A percentile compares a stretch with the other conserved stretches of the same genome.
Evolutionary conservation across 768 basidiomycete genomes (phyloP).

Genomic region (Hericium rajendrae): DNA sequence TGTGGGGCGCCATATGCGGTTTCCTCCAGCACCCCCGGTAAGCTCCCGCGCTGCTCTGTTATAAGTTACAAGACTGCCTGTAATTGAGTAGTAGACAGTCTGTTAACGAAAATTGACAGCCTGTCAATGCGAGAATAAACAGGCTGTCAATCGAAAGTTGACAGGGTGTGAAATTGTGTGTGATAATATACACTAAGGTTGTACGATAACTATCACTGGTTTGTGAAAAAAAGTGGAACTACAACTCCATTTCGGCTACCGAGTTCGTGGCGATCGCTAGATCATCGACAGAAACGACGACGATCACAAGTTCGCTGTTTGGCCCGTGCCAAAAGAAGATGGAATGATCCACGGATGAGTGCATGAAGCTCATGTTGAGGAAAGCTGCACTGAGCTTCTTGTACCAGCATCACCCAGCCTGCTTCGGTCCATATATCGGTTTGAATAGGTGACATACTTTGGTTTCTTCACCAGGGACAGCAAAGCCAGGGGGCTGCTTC

Average conservation of each 20-base stretch:
- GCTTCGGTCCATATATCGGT: constrained; percentile 16
- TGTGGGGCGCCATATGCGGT: too few species aligned
- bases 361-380: background rate
- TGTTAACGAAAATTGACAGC: too few species aligned
- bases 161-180: too few species aligned
- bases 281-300: constrained; percentile 17
- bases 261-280: constrained; percentile 20
- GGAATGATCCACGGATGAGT: background rate
- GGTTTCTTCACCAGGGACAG: background rate
- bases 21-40: too few species aligned
- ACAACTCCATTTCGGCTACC: background rate
- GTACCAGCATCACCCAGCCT: background rate
- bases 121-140: too few species aligned
- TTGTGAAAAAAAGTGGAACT: too few species aligned
- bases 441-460: background rate
- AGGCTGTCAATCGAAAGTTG: too few species aligned
- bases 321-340: background rate
- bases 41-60: too few species aligned
- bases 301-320: constrained; percentile 2
- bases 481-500: background rate
- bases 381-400: background rate
- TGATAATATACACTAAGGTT: too few species aligned
- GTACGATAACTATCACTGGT: too few species aligned
- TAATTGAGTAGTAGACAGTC: too few species aligned
- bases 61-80: too few species aligned